Conservation (phyloP, 2,329 filamentous ascomycete species). For the Fusarium pseudocircinatum region DNA sequence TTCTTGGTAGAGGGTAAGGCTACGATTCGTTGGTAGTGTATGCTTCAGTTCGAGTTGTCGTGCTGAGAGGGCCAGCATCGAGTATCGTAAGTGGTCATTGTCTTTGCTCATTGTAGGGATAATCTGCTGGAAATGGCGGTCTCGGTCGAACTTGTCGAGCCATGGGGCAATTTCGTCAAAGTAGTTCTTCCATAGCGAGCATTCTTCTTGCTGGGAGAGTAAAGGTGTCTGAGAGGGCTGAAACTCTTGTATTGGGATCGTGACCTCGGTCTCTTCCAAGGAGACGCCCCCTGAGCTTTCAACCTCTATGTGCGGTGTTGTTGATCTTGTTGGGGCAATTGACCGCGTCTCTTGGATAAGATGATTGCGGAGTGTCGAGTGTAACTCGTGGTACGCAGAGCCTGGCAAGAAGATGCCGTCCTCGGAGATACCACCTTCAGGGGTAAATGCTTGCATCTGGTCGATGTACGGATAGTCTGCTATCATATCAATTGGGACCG, state of each 20-base stretch:
- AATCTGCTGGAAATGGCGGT: constrained; percentile 58
- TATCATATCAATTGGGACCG: constrained; percentile 26
- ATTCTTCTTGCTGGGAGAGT: constrained; percentile 46
- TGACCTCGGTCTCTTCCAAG: constrained; percentile 17
- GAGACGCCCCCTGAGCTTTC: constrained; percentile 12
- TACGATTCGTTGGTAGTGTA: constrained; percentile 49
- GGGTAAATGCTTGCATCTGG: constrained; percentile 45
- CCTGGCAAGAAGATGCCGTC: constrained; percentile 59
- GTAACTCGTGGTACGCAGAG: constrained; percentile 57
- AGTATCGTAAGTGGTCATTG: constrained; percentile 56
- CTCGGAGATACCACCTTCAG: constrained; percentile 46
- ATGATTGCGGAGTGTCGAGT: constrained; percentile 56
- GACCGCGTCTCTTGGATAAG: constrained; percentile 57
- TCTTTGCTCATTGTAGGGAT: constrained; percentile 58
- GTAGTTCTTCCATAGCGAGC: constrained; percentile 53
- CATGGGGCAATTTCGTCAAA: constrained; percentile 54
- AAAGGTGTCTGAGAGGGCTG: constrained; percentile 24
- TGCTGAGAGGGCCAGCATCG: constrained; percentile 61
- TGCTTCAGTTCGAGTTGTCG: constrained; percentile 59
- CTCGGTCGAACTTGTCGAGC: constrained; percentile 64
- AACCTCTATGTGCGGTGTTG: constrained; percentile 34
- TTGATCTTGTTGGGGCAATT: constrained; percentile 47
- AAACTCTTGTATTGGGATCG: constrained; percentile 28
- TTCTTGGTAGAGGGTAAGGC: constrained; percentile 60
- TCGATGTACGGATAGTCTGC: constrained; percentile 41